Evolutionary conservation across 2,329 filamentous ascomycete genomes (phyloP), one percentile per base, ranked within the genome.

Genomic region (Delphinella strobiligena): DNA sequence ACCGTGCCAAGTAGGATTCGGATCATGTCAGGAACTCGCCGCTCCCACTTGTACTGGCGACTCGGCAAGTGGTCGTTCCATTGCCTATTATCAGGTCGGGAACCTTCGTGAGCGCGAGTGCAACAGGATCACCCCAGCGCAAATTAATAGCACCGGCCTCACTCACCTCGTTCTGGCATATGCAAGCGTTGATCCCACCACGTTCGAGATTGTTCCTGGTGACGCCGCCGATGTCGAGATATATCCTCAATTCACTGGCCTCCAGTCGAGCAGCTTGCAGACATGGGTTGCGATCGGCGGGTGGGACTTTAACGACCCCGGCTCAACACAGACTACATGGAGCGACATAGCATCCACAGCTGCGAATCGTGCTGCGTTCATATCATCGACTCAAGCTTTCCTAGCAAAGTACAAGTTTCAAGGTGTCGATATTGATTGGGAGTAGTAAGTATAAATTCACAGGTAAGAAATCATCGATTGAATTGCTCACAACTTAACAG

Each of bases 351-450:
- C 51, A 4, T 51, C 42, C 15, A 50, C 45, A 2, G 19, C 52
- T 5, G 38, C 42, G 2, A 60, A 55, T 14, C 52, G 56, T n/a
- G 35, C 42, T 0, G 47, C 44, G 0, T 71, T 71, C 45, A 55
- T 63, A 39, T 42, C 49, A 1, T 59, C 54, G 1, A 44, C 68
- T 0, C 41, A 60, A 2, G 35, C 40, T 1, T 69, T 71, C 45
- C 54, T 71, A 49, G 22, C 47, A 1, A 57, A 51, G 5, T 68
- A 66, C 45, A 54, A 53, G 2, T 67, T 71, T 37, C 61, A 65
- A 43, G 65, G 64, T 2, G 51, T 67, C 2, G 65, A 71, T 37
- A 47, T 71, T n/a, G 62, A 70, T 44, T 71, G 66, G 67, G 59
- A 62, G 34, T n/a, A n/a, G n/a, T 57, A 61, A 35, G 22, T 12